A percentile compares a stretch with the other conserved stretches of the same genome.
Conservation (phyloP, 768 basidiomycete genomes). For the Termitomyces sp. region DNA sequence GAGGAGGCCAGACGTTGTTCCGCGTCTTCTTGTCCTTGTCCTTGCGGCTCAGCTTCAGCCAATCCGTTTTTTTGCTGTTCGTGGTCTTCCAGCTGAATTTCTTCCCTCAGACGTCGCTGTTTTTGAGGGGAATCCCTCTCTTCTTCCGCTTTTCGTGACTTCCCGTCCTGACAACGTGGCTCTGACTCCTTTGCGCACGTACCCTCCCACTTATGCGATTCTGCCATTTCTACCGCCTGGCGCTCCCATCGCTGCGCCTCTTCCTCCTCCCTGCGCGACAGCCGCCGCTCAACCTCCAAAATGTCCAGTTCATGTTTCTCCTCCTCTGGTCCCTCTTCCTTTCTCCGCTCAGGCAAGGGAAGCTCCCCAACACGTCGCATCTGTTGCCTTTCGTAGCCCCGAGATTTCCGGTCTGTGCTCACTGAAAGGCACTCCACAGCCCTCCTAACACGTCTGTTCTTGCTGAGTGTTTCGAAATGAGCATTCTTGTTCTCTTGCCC, state of each 20-base stretch:
- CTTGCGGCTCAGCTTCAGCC: not conserved
- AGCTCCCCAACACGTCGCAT: slow-evolving; percentile 4
- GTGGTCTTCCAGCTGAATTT: not conserved
- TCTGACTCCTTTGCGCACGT: not conserved
- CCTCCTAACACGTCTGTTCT: not conserved
- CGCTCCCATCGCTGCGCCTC: not conserved
- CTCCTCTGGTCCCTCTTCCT: not conserved
- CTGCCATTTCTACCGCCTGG: slow-evolving; percentile 2
- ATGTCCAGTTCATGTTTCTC: slow-evolving; percentile 7
- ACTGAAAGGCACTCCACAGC: not conserved
- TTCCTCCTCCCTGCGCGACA: slow-evolving; percentile 3
- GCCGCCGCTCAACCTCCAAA: slow-evolving; percentile 12
- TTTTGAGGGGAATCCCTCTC: not conserved
- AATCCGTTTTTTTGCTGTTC: not conserved
- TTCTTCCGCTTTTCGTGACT: slow-evolving; percentile 1
- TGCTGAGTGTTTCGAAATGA: slow-evolving; percentile 1
- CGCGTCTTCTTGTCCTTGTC: not conserved
- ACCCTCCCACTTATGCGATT: not conserved
- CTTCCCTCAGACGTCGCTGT: not conserved
- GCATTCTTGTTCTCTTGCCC: not conserved
- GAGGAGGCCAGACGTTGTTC: slow-evolving; percentile 5
- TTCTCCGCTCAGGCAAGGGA: not conserved
- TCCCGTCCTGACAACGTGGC: slow-evolving; percentile 2
- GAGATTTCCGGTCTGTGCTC: slow-evolving; percentile 2
- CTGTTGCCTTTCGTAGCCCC: not conserved